Evolutionary conservation across 441 rosid species (phyloP).

Genomic region (Brassica hybrid): DNA sequence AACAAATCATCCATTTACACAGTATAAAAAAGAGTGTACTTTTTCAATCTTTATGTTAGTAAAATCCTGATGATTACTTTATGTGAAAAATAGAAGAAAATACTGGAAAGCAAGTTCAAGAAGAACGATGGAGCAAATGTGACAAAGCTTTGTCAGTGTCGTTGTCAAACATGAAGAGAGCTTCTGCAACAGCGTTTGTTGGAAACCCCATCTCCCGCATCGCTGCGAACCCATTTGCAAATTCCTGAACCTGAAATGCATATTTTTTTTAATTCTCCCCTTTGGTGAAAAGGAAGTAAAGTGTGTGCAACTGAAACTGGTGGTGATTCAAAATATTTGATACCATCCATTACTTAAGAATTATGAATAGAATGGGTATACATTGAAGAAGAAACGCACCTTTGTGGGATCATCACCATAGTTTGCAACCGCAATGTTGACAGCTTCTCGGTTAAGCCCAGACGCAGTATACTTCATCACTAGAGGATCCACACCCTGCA

Average conservation of each 20-base stretch:
- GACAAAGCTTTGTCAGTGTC: constrained; percentile 83
- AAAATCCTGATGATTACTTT: constrained; percentile 3
- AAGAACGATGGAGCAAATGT: constrained; percentile 60
- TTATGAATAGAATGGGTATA: neutral
- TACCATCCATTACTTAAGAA: no score
- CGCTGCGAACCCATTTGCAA: constrained; percentile 60
- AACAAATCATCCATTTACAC: constrained; percentile 36
- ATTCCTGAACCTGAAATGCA: constrained; percentile 67
- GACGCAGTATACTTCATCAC: constrained; percentile 73
- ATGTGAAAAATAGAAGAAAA: constrained; percentile 6
- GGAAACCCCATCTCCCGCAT: constrained; percentile 90
- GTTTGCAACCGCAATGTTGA: constrained; percentile 76
- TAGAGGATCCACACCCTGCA: constrained; percentile 71
- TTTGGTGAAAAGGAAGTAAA: neutral
- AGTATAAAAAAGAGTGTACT: constrained; percentile 4
- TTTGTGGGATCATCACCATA: constrained; percentile 87
- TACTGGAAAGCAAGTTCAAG: constrained; percentile 41
- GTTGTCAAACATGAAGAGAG: constrained; percentile 68
- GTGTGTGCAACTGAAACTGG: neutral
- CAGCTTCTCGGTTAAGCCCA: constrained; percentile 79
- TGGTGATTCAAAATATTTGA: neutral
- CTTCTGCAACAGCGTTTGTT: constrained; percentile 65
- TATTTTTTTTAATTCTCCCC: neutral
- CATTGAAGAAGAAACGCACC: constrained; percentile 45
- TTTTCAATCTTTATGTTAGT: neutral